Percentiles rank a stretch among this genome's conserved stretches.
These are phyloP conservation scores for Apophysomyces elegans DNA, from an alignment of 371 early-diverging fungal species.

Conservation along the genomic window DNA sequence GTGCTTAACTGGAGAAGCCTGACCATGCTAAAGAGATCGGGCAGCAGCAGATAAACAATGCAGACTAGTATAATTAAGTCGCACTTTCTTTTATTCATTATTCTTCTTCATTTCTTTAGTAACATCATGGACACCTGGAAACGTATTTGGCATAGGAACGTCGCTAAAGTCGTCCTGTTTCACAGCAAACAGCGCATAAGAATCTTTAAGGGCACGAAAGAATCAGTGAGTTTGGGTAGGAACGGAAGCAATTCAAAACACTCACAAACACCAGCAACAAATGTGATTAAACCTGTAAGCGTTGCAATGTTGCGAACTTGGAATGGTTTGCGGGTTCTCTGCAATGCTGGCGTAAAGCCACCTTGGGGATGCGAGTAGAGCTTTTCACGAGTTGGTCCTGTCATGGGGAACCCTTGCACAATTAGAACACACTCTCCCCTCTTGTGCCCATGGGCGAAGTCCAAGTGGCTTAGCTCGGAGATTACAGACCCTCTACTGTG, in stretches of 20 bases:
- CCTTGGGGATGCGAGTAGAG: constrained; percentile 52
- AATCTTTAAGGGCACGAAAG: constrained; percentile 24
- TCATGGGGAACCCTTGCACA: background rate
- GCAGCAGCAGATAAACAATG: no score
- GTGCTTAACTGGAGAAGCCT: no score
- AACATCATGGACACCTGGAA: constrained; percentile 40
- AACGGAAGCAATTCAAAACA: background rate
- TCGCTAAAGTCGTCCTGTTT: constrained; percentile 68
- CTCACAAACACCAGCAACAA: constrained; percentile 62
- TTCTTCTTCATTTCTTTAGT: constrained; percentile 29
- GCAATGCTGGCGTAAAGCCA: constrained; percentile 56
- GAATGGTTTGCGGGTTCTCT: constrained; percentile 60
- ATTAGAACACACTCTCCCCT: background rate
- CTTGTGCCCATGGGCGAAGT: background rate
- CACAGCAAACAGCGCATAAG: constrained; percentile 61
- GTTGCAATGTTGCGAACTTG: constrained; percentile 49
- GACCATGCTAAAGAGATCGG: no score
- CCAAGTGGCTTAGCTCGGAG: no score
- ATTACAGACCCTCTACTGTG: no score
- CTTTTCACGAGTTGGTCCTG: constrained; percentile 36
- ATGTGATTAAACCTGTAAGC: constrained; percentile 50
- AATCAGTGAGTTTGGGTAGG: background rate
- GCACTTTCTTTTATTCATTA: background rate
- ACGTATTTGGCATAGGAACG: constrained; percentile 48
- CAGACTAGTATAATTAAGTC: no score